Conservation (phyloP, 768 basidiomycete species). For the Gymnopilus dilepis region DNA sequence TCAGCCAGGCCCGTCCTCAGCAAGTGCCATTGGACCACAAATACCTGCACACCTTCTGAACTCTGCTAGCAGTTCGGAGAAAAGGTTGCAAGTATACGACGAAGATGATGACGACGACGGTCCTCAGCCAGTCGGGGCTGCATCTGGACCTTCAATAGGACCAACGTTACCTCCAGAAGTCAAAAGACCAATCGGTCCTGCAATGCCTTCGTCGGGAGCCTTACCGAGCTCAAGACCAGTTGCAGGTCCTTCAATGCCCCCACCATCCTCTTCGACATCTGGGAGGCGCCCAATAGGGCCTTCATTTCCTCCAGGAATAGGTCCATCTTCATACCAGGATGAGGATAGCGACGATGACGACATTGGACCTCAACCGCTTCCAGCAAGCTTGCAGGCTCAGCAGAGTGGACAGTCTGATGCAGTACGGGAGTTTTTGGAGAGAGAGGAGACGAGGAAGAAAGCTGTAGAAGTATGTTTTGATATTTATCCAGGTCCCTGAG, state of each 20-base stretch:
- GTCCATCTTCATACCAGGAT: slow-evolving; percentile 27
- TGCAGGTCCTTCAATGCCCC: slow-evolving; percentile 25
- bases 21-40: slow-evolving; percentile 28
- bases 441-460: slow-evolving; percentile 78
- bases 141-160: slow-evolving; percentile 7
- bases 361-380: slow-evolving; percentile 82
- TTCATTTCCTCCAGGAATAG: slow-evolving; percentile 47
- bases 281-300: slow-evolving; percentile 56
- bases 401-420: slow-evolving; percentile 57
- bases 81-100: slow-evolving; percentile 24
- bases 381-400: slow-evolving; percentile 40
- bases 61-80: slow-evolving; percentile 11
- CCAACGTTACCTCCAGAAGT: not conserved
- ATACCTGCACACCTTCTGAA: slow-evolving; percentile 34
- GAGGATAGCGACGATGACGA: slow-evolving; percentile 68
- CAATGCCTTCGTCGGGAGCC: slow-evolving; percentile 15
- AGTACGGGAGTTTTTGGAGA: slow-evolving; percentile 82
- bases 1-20: slow-evolving; percentile 12
- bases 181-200: slow-evolving; percentile 16
- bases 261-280: slow-evolving; percentile 23
- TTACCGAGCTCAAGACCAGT: slow-evolving; percentile 1
- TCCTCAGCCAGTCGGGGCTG: slow-evolving; percentile 47
- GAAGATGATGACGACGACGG: slow-evolving; percentile 70
- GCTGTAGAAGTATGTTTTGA: slow-evolving; percentile 58
- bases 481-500: not conserved